These are phyloP conservation scores for Protomyces inundatus DNA, from an alignment of 1,139 yeast species.

Conservation along the genomic window DNA sequence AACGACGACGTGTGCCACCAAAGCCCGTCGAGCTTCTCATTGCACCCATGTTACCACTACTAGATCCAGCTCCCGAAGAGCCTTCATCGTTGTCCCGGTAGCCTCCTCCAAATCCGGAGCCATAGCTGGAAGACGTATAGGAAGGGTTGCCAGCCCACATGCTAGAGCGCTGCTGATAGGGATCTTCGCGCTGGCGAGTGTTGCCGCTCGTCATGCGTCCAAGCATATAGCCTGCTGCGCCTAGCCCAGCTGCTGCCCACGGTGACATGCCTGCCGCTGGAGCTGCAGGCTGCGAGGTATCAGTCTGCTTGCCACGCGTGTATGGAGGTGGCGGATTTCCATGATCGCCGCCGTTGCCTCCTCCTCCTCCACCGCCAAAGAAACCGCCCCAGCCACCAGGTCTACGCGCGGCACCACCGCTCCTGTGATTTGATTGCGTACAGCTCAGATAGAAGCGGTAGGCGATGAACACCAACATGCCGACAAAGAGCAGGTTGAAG, in stretches of 20 bases:
- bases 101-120: not conserved
- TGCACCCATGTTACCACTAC: not conserved
- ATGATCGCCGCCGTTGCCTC: not conserved
- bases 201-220: conserved; percentile 1
- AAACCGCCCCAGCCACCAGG: not conserved
- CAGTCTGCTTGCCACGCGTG: not conserved
- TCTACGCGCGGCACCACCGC: not conserved
- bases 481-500: not conserved
- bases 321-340: not conserved
- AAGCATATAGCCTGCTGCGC: not conserved
- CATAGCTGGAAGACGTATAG: not conserved
- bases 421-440: not conserved
- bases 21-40: not conserved
- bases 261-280: not conserved
- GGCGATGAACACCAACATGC: not conserved
- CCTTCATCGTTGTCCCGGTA: not conserved
- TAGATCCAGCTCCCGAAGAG: not conserved
- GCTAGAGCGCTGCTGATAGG: not conserved
- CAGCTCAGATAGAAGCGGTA: not conserved
- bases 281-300: not conserved
- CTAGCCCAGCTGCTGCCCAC: not conserved
- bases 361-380: not conserved
- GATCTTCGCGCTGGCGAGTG: not conserved
- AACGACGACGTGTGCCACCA: not conserved
- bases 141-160: not conserved